Evolutionary conservation across 208 protist genomes (phyloP).

Genomic region (Trypanosoma brucei): DNA sequence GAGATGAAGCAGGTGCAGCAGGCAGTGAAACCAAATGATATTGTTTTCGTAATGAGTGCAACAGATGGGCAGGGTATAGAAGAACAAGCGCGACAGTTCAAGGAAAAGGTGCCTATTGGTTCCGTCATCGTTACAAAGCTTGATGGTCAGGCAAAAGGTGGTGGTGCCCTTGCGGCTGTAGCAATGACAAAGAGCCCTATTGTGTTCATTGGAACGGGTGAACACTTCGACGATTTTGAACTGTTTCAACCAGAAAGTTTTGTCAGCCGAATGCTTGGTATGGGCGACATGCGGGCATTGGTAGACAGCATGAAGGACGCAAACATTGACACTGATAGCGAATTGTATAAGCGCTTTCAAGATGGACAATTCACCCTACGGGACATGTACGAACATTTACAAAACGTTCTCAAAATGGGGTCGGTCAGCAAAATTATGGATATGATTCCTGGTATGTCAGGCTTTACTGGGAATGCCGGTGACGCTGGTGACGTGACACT

Average conservation of each 20-base stretch:
- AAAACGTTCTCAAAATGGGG: constrained; percentile 93
- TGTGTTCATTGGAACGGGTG: constrained; percentile 98
- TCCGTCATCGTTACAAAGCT: constrained; percentile 99
- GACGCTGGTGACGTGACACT: constrained; percentile 71
- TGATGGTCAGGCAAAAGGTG: constrained; percentile 98
- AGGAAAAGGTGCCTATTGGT: constrained; percentile 92
- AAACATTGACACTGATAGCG: constrained; percentile 78
- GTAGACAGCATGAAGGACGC: constrained; percentile 91
- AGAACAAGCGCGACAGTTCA: constrained; percentile 93
- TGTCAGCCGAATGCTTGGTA: constrained; percentile 92
- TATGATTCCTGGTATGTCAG: constrained; percentile 91
- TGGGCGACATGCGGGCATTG: constrained; percentile 93
- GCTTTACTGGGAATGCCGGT: constrained; percentile 47
- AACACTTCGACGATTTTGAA: constrained; percentile 98
- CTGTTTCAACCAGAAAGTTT: constrained; percentile 86
- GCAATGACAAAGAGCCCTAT: constrained; percentile 97
- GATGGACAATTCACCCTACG: constrained; percentile 93
- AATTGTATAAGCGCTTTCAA: constrained; percentile 87
- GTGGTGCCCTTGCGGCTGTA: constrained; percentile 96
- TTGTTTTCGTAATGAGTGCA: constrained; percentile 98
- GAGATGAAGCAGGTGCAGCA: constrained; percentile 97
- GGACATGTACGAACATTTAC: constrained; percentile 96
- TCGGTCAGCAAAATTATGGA: constrained; percentile 92
- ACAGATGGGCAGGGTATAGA: constrained; percentile 96
- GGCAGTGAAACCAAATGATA: constrained; percentile 91